These are phyloP conservation scores for Dipteronia dyeriana DNA, from an alignment of 345 rosid species.

Conservation along the genomic window DNA sequence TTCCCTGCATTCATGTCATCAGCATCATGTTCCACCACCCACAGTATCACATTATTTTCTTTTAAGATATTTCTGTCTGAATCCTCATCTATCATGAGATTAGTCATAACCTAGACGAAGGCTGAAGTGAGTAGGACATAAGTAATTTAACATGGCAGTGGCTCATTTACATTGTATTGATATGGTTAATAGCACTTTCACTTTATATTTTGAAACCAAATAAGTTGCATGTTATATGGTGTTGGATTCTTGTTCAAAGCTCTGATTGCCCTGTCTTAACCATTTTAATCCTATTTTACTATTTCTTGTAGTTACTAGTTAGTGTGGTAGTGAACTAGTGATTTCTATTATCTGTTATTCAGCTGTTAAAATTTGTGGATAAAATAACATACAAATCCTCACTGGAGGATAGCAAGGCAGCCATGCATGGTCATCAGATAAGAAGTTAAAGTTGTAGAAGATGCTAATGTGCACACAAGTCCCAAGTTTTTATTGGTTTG, in stretches of 20 bases:
- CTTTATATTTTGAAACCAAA: not conserved
- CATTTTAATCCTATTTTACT: not conserved
- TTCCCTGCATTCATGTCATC: not conserved
- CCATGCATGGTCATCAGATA: not conserved
- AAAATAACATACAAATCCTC: slow-evolving; percentile 2
- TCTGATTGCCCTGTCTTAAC: not conserved
- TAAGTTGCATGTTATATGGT: not conserved
- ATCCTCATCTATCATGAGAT: not conserved
- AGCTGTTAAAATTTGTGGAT: slow-evolving; percentile 1
- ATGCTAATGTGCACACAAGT: not conserved
- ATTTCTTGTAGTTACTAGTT: not conserved
- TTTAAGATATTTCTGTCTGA: not conserved
- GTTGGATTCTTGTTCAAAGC: not conserved
- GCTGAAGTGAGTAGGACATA: not conserved
- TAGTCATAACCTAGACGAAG: not conserved
- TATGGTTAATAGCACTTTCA: too few species aligned
- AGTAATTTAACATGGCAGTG: not conserved
- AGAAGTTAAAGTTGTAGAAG: slow-evolving; percentile 2
- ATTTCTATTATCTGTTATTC: not conserved
- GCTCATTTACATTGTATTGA: too few species aligned
- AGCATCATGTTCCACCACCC: not conserved
- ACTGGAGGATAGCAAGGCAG: not conserved
- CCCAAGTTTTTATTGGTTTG: slow-evolving; percentile 5
- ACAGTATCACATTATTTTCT: not conserved
- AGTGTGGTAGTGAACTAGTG: not conserved